Conservation (phyloP, 164 flowering plant species). For the Tinospora cordifolia region DNA sequence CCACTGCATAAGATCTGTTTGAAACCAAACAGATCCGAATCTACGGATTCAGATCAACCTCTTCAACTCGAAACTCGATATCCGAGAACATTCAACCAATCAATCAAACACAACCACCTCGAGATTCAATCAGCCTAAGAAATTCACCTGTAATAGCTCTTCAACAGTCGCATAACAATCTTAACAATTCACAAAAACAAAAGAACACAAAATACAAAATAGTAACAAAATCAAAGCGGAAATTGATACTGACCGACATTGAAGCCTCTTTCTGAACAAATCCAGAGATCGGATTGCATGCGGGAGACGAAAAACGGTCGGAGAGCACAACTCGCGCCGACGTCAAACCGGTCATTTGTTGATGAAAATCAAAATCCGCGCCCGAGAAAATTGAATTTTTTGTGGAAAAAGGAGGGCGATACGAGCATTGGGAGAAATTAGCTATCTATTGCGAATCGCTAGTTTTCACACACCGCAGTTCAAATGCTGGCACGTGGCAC, state of each 20-base stretch:
- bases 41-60: neutral
- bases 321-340: neutral
- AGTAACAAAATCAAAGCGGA: neutral
- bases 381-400: neutral
- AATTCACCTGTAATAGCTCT: neutral
- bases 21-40: slow-evolving; percentile 13
- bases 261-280: neutral
- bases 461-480: neutral
- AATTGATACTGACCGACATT: slow-evolving; percentile 18
- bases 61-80: neutral
- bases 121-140: neutral
- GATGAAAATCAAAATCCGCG: no score
- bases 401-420: neutral
- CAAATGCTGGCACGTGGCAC: neutral
- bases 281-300: neutral
- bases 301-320: neutral
- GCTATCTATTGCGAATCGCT: neutral
- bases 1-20: neutral
- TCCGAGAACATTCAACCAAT: neutral
- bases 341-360: no score
- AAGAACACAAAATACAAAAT: no score
- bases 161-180: neutral
- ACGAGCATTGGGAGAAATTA: neutral
- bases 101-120: neutral
- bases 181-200: neutral